These are phyloP conservation scores for Colletotrichum lupini DNA, from an alignment of 2,329 filamentous ascomycete genomes.

Conservation along the genomic window DNA sequence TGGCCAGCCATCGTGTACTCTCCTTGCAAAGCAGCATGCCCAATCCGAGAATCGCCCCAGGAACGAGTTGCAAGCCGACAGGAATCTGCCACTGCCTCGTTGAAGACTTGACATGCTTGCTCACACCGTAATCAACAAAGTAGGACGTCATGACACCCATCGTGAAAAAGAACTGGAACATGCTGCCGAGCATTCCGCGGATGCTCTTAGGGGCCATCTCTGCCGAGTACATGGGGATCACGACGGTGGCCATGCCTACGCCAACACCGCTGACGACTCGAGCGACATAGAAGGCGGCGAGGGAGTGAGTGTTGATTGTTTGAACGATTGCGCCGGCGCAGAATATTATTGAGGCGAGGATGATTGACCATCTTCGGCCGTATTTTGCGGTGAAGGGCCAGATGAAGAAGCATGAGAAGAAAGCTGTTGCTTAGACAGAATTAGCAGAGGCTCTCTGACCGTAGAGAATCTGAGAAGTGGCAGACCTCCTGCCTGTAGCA, in stretches of 20 bases:
- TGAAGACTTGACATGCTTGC: constrained; percentile 47
- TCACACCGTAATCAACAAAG: constrained; percentile 58
- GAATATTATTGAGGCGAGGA: constrained; percentile 54
- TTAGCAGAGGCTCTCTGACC: background rate
- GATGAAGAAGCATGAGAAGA: constrained; percentile 55
- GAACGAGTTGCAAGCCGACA: constrained; percentile 58
- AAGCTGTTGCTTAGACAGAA: constrained; percentile 41
- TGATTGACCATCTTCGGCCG: constrained; percentile 53
- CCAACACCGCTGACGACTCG: constrained; percentile 49
- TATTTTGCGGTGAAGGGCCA: constrained; percentile 55
- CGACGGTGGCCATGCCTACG: constrained; percentile 52
- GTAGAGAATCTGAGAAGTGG: background rate
- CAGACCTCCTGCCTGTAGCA: constrained; percentile 54
- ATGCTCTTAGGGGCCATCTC: constrained; percentile 60
- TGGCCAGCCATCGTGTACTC: constrained; percentile 58
- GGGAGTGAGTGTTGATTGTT: constrained; percentile 49
- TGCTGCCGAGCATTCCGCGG: constrained; percentile 53
- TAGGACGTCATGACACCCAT: constrained; percentile 54
- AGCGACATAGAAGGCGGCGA: constrained; percentile 51
- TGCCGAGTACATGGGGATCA: constrained; percentile 57
- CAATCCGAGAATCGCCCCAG: constrained; percentile 56
- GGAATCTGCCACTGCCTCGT: constrained; percentile 63
- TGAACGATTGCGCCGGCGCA: constrained; percentile 55
- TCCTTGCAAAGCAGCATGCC: constrained; percentile 62
- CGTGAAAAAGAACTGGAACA: constrained; percentile 59